phyloP scores from a whole-genome alignment of 2,329 filamentous ascomycete species.

The Chalara sp. region DNA sequence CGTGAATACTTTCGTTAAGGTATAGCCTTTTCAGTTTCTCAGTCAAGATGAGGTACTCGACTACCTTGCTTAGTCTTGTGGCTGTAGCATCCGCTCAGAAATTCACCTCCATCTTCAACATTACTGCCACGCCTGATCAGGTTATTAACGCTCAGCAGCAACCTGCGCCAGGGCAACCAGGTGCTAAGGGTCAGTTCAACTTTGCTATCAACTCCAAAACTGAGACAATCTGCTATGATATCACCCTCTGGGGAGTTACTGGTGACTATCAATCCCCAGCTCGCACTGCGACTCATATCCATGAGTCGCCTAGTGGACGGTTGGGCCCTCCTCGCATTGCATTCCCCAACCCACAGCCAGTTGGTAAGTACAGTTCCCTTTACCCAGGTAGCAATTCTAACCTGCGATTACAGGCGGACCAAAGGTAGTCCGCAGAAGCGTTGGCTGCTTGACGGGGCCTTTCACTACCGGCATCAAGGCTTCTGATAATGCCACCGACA shows the following conservation, averaged over 20 bases:
- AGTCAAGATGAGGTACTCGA: no score
- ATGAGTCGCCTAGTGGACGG: conserved; percentile 35
- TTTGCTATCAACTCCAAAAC: conserved; percentile 38
- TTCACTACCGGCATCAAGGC: conserved; percentile 36
- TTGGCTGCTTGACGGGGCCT: conserved; percentile 30
- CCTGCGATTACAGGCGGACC: no score
- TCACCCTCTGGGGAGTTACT: conserved; percentile 38
- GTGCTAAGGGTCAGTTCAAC: conserved; percentile 39
- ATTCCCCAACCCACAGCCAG: conserved; percentile 36
- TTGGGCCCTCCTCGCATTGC: conserved; percentile 39
- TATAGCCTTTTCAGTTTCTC: no score
- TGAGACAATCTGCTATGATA: conserved; percentile 31
- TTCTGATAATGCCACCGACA: conserved; percentile 32
- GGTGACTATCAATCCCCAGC: conserved; percentile 40
- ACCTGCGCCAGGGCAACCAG: conserved; percentile 27
- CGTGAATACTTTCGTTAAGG: no score
- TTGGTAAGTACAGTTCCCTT: conserved; percentile 24
- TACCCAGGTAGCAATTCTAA: not conserved
- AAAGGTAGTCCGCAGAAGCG: no score
- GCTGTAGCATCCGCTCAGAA: no score
- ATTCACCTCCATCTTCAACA: conserved; percentile 40
- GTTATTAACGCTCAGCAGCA: conserved; percentile 34
- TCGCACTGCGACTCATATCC: conserved; percentile 42
- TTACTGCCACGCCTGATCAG: conserved; percentile 39
- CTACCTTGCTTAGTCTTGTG: no score